Evolutionary conservation across 495 filamentous ascomycete species (phyloP).

Genomic region (Neohortaea acidophila): DNA sequence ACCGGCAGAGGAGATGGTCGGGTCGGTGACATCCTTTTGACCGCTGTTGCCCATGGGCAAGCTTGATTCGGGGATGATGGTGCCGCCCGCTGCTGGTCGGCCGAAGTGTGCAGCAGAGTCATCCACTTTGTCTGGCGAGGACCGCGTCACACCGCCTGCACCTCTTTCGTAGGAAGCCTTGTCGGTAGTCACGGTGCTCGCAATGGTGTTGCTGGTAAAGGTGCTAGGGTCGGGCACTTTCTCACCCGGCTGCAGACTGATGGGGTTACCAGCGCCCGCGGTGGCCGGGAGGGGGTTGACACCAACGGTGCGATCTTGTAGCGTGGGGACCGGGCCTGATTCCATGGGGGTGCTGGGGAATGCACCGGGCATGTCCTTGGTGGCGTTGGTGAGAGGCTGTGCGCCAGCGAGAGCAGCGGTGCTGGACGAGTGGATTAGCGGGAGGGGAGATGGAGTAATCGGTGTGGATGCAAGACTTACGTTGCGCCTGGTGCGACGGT

Average conservation of each 20-base stretch:
- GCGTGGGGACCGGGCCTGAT: no score
- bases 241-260: conserved; percentile 63
- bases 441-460: background rate
- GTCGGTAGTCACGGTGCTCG: conserved; percentile 55
- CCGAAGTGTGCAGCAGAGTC: background rate
- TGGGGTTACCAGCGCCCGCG: conserved; percentile 60
- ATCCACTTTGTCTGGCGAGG: conserved; percentile 29
- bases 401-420: conserved; percentile 54
- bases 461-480: conserved; percentile 1
- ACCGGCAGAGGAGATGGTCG: conserved; percentile 50
- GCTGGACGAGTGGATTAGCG: conserved; percentile 1
- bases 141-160: conserved; percentile 29
- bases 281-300: conserved; percentile 66
- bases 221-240: conserved; percentile 50
- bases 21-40: conserved; percentile 32
- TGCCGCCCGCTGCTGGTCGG: conserved; percentile 29
- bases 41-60: conserved; percentile 46
- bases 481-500: conserved; percentile 57
- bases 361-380: conserved; percentile 46
- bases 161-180: conserved; percentile 69
- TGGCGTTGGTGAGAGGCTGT: no score
- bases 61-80: conserved; percentile 76
- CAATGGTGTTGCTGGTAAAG: conserved; percentile 38
- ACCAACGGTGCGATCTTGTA: conserved; percentile 19
- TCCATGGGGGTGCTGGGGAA: conserved; percentile 44